Base-by-base conservation (phyloP, 2,329 filamentous ascomycete species). In the Ceratocystis alfenasii region DNA sequence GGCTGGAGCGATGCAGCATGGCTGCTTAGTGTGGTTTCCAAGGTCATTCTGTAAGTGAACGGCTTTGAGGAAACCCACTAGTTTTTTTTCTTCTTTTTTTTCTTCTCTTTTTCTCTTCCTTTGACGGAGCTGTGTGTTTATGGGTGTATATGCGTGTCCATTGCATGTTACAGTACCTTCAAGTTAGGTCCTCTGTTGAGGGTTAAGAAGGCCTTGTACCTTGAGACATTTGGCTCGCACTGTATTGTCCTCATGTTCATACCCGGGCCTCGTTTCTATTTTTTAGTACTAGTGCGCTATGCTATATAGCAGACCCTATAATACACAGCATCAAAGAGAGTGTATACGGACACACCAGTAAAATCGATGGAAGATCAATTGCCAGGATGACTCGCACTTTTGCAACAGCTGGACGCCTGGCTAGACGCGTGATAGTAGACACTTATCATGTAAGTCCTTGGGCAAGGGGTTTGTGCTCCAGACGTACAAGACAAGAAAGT, bases 1-100 rank as follows among this genome's bases (percentile, higher is more conserved):
- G 81, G 80, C 7, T 87, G 85, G 85, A 79, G 82, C 67, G 86
- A 88, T 73, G 85, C 84, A 30, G 84, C 84, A 17, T 88, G 85
- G 86, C 74, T 88, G 60, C 74, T 88, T 65, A 85, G 80, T 69
- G 83, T 88, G 69, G 85, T 84, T 10, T 80, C 81, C 30, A 85
- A 83, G 71, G 81, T 86, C 57, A 75, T 86, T 70, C 77, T 85
- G 69, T 85, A 30, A 59, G 17, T 22, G 15, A 36, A 15, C 8
- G 30, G 3, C 30, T 20, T 36, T n/a, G 8, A 3, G 2, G n/a
- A 1, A 7, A 36, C 20, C 28, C 25, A 6, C 20, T 15, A 30
- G 22, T 3, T n/a, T 59, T 12, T 20, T 28, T 28, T 28, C 12
- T 15, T 28, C 15, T 15, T 12, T 4, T 36, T 41, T 53, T 8